These are phyloP conservation scores for Panus rudis DNA, from an alignment of 768 basidiomycete genomes.

Conservation along the genomic window DNA sequence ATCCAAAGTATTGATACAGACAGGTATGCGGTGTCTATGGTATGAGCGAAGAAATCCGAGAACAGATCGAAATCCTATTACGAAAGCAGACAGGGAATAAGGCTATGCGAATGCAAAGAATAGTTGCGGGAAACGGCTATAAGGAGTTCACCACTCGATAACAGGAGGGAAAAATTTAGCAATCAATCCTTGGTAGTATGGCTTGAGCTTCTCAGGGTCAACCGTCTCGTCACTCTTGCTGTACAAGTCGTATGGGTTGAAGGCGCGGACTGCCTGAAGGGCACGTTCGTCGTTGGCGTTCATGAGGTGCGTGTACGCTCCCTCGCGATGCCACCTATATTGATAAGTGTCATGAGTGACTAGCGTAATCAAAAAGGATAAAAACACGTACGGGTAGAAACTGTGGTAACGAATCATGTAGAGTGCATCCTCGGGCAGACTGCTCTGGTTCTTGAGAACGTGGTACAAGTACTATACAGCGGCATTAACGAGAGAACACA, in stretches of 20 bases:
- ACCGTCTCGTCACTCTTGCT: conserved; percentile 76
- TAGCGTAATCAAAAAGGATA: not conserved
- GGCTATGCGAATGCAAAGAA: too few relatives aligned
- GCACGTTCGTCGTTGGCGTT: conserved; percentile 60
- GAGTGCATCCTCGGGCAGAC: conserved; percentile 72
- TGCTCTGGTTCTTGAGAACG: conserved; percentile 76
- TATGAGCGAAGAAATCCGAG: too few relatives aligned
- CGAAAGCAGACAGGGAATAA: too few relatives aligned
- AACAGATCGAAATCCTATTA: too few relatives aligned
- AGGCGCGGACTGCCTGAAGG: conserved; percentile 71
- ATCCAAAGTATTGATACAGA: too few relatives aligned
- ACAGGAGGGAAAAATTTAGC: conserved; percentile 78
- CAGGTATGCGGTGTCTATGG: too few relatives aligned
- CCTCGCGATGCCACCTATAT: conserved; percentile 77
- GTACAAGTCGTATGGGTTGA: conserved; percentile 95
- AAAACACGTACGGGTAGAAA: conserved; percentile 68
- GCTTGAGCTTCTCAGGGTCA: conserved; percentile 53
- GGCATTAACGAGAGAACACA: conserved; percentile 1
- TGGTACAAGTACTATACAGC: conserved; percentile 67
- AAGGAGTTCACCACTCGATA: conserved; percentile 79
- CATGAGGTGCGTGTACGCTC: conserved; percentile 74
- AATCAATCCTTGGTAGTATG: conserved; percentile 82
- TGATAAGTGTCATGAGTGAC: not conserved
- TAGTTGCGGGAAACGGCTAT: too few relatives aligned
- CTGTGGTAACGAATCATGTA: conserved; percentile 94